Conservation (phyloP, 2,329 filamentous ascomycete genomes). For the Pseudogymnoascus sp. region DNA sequence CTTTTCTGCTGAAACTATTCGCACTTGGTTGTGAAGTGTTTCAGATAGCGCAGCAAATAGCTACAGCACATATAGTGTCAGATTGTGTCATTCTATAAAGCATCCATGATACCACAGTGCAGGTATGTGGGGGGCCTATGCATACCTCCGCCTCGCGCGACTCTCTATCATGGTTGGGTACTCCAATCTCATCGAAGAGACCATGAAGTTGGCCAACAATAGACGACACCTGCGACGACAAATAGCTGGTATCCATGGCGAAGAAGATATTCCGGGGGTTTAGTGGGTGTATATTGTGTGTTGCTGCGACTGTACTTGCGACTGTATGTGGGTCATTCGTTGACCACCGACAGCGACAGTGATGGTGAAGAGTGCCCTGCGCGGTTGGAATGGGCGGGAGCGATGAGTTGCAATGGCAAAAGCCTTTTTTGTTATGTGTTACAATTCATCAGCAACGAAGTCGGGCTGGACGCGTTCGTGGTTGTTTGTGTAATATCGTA, state of each 20-base stretch:
- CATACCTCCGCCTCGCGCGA: slow-evolving; percentile 77
- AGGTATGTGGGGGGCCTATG: slow-evolving; percentile 3
- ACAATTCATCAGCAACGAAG: slow-evolving; percentile 5
- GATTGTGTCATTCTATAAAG: slow-evolving; percentile 12
- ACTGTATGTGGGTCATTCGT: slow-evolving; percentile 5
- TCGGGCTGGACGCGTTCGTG: slow-evolving; percentile 1
- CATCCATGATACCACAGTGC: slow-evolving; percentile 16
- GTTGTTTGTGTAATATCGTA: slow-evolving; percentile 4
- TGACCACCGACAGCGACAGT: not conserved
- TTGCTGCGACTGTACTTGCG: slow-evolving; percentile 5
- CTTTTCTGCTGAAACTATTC: slow-evolving; percentile 79
- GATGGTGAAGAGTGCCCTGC: not conserved
- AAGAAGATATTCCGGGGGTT: not conserved
- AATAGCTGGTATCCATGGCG: slow-evolving; percentile 79
- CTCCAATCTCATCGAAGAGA: slow-evolving; percentile 94
- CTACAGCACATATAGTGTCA: slow-evolving; percentile 38
- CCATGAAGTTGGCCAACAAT: slow-evolving; percentile 91
- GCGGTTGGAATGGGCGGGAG: not conserved
- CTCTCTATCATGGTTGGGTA: slow-evolving; percentile 89
- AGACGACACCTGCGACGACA: slow-evolving; percentile 89
- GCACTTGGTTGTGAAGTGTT: slow-evolving; percentile 83
- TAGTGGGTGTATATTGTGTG: not conserved
- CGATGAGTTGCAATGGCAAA: slow-evolving; percentile 6
- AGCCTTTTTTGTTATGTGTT: slow-evolving; percentile 6
- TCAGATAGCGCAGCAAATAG: slow-evolving; percentile 88